Evolutionary conservation across 805 yeast species (phyloP), one percentile per base, ranked within the genome.

Genomic region (Ogataea nakhonphanomensis): DNA sequence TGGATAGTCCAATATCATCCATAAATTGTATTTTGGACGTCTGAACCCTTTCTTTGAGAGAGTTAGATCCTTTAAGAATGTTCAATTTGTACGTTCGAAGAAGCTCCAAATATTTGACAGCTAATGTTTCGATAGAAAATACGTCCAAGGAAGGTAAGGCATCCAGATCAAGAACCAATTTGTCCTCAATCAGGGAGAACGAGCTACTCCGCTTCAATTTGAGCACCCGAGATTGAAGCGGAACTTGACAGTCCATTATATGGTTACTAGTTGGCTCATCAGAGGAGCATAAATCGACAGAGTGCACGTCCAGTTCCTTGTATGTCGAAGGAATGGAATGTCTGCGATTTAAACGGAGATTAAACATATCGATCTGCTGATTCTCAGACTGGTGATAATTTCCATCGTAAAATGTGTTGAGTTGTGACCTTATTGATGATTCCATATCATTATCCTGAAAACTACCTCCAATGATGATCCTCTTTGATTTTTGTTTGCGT

Each of bases 271-370:
- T 57, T 56, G 46, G 58, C 49, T 38, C 51, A 51, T 43, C 60
- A 41, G 28, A 43, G 23, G 46, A 30, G 7, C 39, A 37, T 37
- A 56, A 29, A 15, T 57, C 59, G 13, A 67, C 45, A 5, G 58
- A 54, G 28, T 53, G 41, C 1, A 52, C 35, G 37, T 59, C 66
- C 9, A 68, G 25, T 22, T 70, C 76, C 3, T 49, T 35, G 11
- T 50, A 39, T 8, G 64, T 44, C 5, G 57, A 56, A 1, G 76
- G 76, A 31, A 62, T 58, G n/a, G 75, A 66, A 13, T 57, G 54
- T 35, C 76, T 55, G 51, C 76, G 50, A 11, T 56, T 53, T 15
- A 66, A 29, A 13, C 65, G 43, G 4, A 41, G 26, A 26, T 51
- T 49, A 39, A 60, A 60, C 6, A 32, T 9, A 3, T 32, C 24